Evolutionary conservation across 768 basidiomycete species (phyloP).

Genomic region (Psilocybe cyanescens): DNA sequence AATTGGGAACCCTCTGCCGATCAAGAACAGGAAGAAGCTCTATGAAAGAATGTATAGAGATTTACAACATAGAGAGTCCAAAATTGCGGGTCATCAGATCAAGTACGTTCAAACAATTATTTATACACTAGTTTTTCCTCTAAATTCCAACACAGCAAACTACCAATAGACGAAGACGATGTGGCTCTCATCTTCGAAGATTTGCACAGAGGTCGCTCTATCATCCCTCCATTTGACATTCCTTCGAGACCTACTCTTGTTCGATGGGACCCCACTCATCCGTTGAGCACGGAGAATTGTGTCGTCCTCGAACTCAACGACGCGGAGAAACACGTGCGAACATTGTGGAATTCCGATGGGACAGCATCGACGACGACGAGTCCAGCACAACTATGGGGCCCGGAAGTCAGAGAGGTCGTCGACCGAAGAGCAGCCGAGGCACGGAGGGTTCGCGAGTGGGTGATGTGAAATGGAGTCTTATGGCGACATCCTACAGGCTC

Average conservation of each 20-base stretch:
- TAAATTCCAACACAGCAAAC: conserved; percentile 46
- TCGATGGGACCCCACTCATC: conserved; percentile 75
- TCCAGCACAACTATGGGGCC: conserved; percentile 73
- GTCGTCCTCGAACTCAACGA: conserved; percentile 84
- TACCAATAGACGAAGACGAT: conserved; percentile 85
- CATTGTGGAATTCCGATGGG: conserved; percentile 39
- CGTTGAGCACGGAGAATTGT: conserved; percentile 78
- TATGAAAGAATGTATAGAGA: conserved; percentile 82
- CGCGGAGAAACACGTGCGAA: conserved; percentile 64
- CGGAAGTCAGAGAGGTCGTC: conserved; percentile 61
- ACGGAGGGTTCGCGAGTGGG: conserved; percentile 55
- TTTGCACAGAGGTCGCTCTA: conserved; percentile 75
- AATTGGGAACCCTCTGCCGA: conserved; percentile 80
- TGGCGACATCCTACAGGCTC: neutral
- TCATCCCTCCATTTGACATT: conserved; percentile 77
- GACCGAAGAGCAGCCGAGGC: conserved; percentile 63
- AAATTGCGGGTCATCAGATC: conserved; percentile 60
- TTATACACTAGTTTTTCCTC: neutral
- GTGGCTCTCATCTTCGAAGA: conserved; percentile 88
- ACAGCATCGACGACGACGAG: conserved; percentile 21
- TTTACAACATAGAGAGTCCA: conserved; percentile 74
- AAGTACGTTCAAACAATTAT: conserved; percentile 47
- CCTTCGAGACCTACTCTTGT: conserved; percentile 75
- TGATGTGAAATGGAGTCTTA: conserved; percentile 13
- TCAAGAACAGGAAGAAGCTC: conserved; percentile 84